Evolutionary conservation across 2,329 filamentous ascomycete genomes (phyloP), one percentile per base, ranked within the genome.

Genomic region (Fusarium chuoi): DNA sequence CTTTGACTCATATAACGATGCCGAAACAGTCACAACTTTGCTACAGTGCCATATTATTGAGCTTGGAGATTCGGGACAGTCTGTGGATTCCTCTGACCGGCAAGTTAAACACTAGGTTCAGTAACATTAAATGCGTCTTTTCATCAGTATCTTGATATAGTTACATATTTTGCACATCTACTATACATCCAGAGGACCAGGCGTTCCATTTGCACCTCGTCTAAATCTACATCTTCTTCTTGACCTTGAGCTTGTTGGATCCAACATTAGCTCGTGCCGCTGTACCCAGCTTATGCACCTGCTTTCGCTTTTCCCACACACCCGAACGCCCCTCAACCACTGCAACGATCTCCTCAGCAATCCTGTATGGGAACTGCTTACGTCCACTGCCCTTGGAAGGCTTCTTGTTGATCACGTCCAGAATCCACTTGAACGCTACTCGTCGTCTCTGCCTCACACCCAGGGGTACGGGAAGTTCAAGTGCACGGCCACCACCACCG

Each of bases 281-380:
- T 41, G 95, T 94, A 71, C 90, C 95, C 76, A 92, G 84, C 89
- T 95, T 97, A 84, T 99, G 96, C 63, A 97, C 84, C 72, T 87
- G 84, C 74, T 89, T 87, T 76, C 96, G 89, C 86, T 90, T 92
- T 46, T 97, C 94, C 96, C 96, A 99, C 52, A 94, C 92, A 30
- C 84, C 81, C 75, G 94, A 97, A 78, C 89, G 89, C 38, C 96
- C 96, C 86, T 98, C 95, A 15, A 97, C 91, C 33, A 98, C 93
- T 41, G 92, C 89, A 62, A 98, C 88, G 68, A 98, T 86, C 87
- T 98, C 96, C 80, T 96, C 92, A 4, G 94, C 95, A 70, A 98
- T 89, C 62, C 93, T 88, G 77, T 92, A 87, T 17, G 94, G 92
- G 79, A 97, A 93, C 82, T 91, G 90, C 72, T 88, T 88, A 66